A percentile compares a stretch with the other conserved stretches of the same genome.
These are phyloP conservation scores for Hanseniaspora uvarum DNA, from an alignment of 1,139 yeast species.

Conservation along the genomic window DNA sequence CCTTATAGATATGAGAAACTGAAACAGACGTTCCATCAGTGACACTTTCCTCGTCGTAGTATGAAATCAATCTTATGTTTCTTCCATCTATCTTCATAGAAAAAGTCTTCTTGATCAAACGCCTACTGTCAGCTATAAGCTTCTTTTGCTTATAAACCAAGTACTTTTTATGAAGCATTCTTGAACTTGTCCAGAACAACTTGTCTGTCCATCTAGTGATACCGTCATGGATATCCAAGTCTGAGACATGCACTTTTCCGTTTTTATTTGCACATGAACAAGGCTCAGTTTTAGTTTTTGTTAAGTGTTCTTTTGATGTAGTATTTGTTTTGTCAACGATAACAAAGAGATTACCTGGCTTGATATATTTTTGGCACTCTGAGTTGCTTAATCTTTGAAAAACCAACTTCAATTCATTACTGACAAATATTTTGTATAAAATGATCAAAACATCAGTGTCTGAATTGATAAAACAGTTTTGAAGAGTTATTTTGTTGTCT, in stretches of 20 bases:
- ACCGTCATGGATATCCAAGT: constrained; percentile 9
- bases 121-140: neutral
- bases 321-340: constrained; percentile 9
- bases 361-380: constrained; percentile 3
- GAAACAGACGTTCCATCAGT: neutral
- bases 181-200: constrained; percentile 16
- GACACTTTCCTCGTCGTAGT: constrained; percentile 10
- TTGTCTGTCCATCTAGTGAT: constrained; percentile 19
- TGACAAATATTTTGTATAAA: constrained; percentile 9
- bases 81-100: constrained; percentile 16
- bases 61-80: constrained; percentile 15
- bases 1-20: neutral
- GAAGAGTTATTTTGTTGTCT: constrained; percentile 5
- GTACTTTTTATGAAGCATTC: constrained; percentile 17
- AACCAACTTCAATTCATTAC: constrained; percentile 5
- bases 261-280: neutral
- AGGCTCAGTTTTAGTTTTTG: neutral
- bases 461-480: constrained; percentile 3
- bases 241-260: constrained; percentile 6
- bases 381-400: constrained; percentile 1
- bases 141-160: constrained; percentile 16
- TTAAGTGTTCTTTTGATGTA: neutral
- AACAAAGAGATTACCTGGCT: constrained; percentile 13
- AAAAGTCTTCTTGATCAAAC: constrained; percentile 16
- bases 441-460: constrained; percentile 9